Percentiles rank a stretch among this genome's conserved stretches.
Conservation (phyloP, 2,329 filamentous ascomycete species). For the Aspergillus oerlinghausenensis region DNA sequence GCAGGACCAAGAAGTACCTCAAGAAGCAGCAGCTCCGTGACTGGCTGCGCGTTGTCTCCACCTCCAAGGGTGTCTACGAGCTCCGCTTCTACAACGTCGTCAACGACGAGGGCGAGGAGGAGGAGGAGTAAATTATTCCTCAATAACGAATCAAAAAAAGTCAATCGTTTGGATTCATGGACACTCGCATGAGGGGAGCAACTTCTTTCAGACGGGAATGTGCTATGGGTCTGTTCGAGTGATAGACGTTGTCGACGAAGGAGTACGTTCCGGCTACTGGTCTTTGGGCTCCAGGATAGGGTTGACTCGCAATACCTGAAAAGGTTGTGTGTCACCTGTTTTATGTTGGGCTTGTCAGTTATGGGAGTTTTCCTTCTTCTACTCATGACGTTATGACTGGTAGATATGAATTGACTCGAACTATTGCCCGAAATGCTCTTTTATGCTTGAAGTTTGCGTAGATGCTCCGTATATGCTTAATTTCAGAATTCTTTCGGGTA, state of each 20-base stretch:
- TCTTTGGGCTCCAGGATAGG: background rate
- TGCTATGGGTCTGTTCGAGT: constrained; percentile 7
- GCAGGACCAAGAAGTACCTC: constrained; percentile 99
- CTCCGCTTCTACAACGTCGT: constrained; percentile 99
- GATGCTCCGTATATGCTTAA: background rate
- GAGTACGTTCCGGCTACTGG: background rate
- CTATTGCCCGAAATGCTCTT: constrained; percentile 12
- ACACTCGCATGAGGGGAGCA: constrained; percentile 9
- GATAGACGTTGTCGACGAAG: constrained; percentile 12
- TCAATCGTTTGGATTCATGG: background rate
- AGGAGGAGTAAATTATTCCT: constrained; percentile 77
- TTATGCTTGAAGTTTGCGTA: background rate
- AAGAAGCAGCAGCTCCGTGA: constrained; percentile 99
- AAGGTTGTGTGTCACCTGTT: constrained; percentile 4
- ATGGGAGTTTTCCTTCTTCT: constrained; percentile 13
- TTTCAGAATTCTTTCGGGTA: background rate
- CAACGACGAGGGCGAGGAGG: constrained; percentile 94
- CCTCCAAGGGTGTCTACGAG: constrained; percentile 97
- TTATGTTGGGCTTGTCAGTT: constrained; percentile 3
- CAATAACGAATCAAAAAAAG: constrained; percentile 18
- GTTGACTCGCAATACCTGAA: constrained; percentile 6
- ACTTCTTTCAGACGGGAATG: constrained; percentile 3
- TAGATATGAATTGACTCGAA: constrained; percentile 24
- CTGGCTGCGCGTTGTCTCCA: constrained; percentile 98
- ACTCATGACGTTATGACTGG: constrained; percentile 30